Conservation (phyloP, 768 basidiomycete genomes). For the Asterophora parasitica region DNA sequence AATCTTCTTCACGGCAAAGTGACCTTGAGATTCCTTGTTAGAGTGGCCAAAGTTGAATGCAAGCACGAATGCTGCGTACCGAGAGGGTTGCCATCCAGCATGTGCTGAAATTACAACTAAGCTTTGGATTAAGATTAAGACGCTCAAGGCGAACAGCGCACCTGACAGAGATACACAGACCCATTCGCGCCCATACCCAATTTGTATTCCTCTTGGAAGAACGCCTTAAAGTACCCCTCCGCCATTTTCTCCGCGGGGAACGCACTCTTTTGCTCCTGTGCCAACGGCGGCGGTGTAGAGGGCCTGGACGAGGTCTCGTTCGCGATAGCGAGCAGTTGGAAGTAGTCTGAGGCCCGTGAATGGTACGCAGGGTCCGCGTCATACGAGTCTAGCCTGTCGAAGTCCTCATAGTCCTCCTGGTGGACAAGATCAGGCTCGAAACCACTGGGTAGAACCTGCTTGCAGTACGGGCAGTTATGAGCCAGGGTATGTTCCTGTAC, state of each 20-base stretch:
- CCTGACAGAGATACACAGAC: constrained; percentile 84
- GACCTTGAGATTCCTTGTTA: constrained; percentile 36
- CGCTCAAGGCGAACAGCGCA: constrained; percentile 23
- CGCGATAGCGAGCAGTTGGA: constrained; percentile 67
- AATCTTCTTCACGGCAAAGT: constrained; percentile 95
- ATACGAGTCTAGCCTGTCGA: constrained; percentile 27
- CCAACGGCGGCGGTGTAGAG: constrained; percentile 39
- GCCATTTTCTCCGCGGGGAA: constrained; percentile 77
- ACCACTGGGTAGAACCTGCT: constrained; percentile 49
- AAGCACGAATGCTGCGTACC: constrained; percentile 37
- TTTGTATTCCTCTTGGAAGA: constrained; percentile 85
- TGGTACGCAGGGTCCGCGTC: constrained; percentile 34
- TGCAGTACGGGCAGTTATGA: constrained; percentile 66
- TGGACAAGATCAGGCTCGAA: constrained; percentile 27
- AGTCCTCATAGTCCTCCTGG: constrained; percentile 13
- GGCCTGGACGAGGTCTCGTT: constrained; percentile 60
- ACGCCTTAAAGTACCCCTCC: constrained; percentile 88
- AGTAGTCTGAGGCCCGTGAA: constrained; percentile 71
- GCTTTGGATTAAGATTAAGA: not conserved
- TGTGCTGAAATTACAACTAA: constrained; percentile 10
- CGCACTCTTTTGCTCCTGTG: constrained; percentile 23
- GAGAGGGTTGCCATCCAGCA: constrained; percentile 76
- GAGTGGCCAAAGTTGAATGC: constrained; percentile 2
- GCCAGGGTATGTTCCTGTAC: no score
- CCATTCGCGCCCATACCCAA: constrained; percentile 97